phyloP scores from a whole-genome alignment of 2,329 filamentous ascomycete species.

The Penicillium sp. region DNA sequence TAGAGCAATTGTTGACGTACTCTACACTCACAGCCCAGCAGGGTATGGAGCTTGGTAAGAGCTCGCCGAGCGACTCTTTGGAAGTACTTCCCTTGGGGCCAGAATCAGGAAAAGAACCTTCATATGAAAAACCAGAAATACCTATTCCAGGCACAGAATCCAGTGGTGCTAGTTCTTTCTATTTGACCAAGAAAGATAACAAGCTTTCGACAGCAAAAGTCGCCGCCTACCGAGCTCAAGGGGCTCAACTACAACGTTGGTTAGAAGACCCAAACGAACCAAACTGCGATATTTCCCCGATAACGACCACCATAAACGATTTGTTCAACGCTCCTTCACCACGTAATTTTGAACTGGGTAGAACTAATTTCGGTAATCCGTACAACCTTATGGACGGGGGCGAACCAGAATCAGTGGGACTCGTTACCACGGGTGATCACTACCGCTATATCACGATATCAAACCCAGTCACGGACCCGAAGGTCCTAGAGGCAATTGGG shows the following conservation, averaged over 20 bases:
- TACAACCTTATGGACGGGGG: not conserved
- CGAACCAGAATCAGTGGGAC: not conserved
- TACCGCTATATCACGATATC: not conserved
- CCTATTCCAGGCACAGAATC: no score
- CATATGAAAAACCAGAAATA: no score
- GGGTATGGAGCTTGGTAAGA: no score
- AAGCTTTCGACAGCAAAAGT: not conserved
- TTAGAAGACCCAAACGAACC: not conserved
- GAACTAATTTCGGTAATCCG: rapidly evolving
- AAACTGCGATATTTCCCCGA: not conserved
- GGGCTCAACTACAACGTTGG: not conserved
- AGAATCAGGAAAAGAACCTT: no score
- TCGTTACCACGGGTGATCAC: rapidly evolving
- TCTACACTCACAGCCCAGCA: no score
- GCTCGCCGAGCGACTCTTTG: no score
- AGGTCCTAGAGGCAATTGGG: no score
- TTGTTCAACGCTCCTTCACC: not conserved
- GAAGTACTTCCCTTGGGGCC: no score
- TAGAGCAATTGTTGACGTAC: no score
- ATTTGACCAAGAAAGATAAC: no score
- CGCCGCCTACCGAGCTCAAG: not conserved
- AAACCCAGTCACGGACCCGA: not conserved
- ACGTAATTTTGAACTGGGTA: not conserved
- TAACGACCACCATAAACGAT: not conserved
- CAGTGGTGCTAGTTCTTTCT: no score